Evolutionary conservation across 495 filamentous ascomycete species (phyloP), one percentile per base, ranked within the genome.

Genomic region (Oleoguttula mirabilis): DNA sequence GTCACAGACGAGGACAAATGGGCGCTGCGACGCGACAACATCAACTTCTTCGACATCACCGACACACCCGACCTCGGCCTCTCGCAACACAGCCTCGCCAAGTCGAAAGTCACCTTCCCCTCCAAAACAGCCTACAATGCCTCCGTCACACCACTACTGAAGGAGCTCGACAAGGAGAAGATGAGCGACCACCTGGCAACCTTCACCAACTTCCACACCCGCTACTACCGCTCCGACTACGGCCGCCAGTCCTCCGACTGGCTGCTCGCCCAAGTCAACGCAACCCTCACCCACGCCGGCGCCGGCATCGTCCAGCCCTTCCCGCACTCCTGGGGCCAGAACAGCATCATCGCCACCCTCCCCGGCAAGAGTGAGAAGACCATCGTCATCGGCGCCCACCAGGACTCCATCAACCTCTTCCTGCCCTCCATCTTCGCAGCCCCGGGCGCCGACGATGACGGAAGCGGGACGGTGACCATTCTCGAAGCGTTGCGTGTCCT

Each of bases 1-100:
- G 78, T 94, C 19, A 88, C 82, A 0, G 88, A 98, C 52, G 85
- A 94, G 21, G 77, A 94, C 65, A 98, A 98, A 64, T 94, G 92
- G 82, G 75, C 73, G 50, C 66, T 96, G 46, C 78, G 82, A 60
- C 67, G 87, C 51, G 86, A 94, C 73, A 42, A 77, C 62, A 19
- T 19, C 45, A 32, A 80, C 51, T 98, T 98, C 67, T 93, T 98
- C 70, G 90, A 98, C 62, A 83, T 98, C 52, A 94, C 90, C 41
- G 73, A 83, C 48, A 66, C 73, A 25, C 61, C 61, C 25, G 67
- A 80, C 33, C 69, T 83, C 33, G 79, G 74, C 27, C 37, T 60
- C 4, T 22, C 48, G 57, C 6, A 15, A 11, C 12, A 52, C 16
- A 53, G 44, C 47, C 51, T 56, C 40, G 36, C 41, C 21, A 65